These are phyloP conservation scores for Cardiospermum halicacabum DNA, from an alignment of 345 rosid genomes.

Conservation along the genomic window DNA sequence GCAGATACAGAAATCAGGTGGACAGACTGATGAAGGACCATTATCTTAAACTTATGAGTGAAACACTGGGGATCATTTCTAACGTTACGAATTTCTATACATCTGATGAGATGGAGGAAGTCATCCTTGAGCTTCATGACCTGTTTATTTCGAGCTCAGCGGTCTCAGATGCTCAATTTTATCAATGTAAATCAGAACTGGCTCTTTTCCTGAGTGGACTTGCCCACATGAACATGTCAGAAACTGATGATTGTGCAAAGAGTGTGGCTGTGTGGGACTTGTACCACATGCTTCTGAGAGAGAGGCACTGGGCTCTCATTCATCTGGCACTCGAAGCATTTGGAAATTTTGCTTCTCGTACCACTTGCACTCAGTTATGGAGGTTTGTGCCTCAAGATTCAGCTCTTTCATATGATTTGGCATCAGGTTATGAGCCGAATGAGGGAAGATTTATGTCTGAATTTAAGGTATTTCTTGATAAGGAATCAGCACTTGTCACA, in stretches of 20 bases:
- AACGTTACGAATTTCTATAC: slow-evolving; percentile 45
- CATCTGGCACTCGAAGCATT: slow-evolving; percentile 73
- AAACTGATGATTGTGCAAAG: slow-evolving; percentile 55
- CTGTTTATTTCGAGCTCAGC: slow-evolving; percentile 45
- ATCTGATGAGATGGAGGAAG: slow-evolving; percentile 55
- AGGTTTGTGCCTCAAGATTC: slow-evolving; percentile 80
- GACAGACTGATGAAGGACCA: slow-evolving; percentile 28
- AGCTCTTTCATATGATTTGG: slow-evolving; percentile 67
- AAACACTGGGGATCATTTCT: slow-evolving; percentile 47
- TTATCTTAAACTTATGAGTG: slow-evolving; percentile 46
- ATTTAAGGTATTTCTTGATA: slow-evolving; percentile 76
- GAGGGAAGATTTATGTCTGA: slow-evolving; percentile 73
- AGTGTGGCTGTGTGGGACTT: slow-evolving; percentile 71
- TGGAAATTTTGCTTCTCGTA: slow-evolving; percentile 80
- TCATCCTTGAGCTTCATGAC: slow-evolving; percentile 59
- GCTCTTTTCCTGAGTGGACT: slow-evolving; percentile 74
- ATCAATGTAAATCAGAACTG: slow-evolving; percentile 54
- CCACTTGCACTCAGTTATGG: slow-evolving; percentile 80
- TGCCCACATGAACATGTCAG: slow-evolving; percentile 51
- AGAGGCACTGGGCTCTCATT: slow-evolving; percentile 74
- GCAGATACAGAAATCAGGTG: slow-evolving; percentile 30
- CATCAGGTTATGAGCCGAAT: slow-evolving; percentile 49
- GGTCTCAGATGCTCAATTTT: slow-evolving; percentile 33
- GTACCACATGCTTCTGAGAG: slow-evolving; percentile 68
- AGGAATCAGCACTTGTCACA: slow-evolving; percentile 54